Conservation (phyloP, 257 asterid genomes). For the Craterostigma plantagineum region DNA sequence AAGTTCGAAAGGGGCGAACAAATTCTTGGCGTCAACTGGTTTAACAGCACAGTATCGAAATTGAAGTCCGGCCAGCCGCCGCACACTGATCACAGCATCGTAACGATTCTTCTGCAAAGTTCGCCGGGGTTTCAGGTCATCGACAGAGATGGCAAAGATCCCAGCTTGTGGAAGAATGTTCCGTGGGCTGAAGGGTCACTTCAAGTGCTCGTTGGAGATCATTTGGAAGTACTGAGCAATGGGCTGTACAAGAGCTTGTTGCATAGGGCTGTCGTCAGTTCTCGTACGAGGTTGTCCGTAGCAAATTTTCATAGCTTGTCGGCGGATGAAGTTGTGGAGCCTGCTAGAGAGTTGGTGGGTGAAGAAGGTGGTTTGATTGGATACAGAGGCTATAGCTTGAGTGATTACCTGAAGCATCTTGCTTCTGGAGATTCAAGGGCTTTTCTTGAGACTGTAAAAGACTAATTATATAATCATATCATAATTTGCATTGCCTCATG, state of each 20-base stretch:
- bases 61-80: constrained; percentile 7
- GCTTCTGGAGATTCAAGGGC: constrained; percentile 11
- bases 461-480: no score
- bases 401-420: constrained; percentile 19
- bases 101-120: constrained; percentile 20
- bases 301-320: constrained; percentile 14
- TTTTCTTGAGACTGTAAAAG: constrained; percentile 12
- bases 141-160: neutral
- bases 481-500: no score
- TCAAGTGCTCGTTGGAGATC: constrained; percentile 18
- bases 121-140: constrained; percentile 17
- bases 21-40: constrained; percentile 16
- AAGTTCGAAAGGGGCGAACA: constrained; percentile 17
- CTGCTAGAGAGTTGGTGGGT: constrained; percentile 10
- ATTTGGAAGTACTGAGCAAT: constrained; percentile 23
- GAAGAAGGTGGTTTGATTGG: constrained; percentile 1
- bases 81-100: constrained; percentile 23
- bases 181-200: constrained; percentile 12
- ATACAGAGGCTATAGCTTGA: constrained; percentile 19
- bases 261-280: constrained; percentile 13
- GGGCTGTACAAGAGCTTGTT: constrained; percentile 19
- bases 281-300: constrained; percentile 18
- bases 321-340: constrained; percentile 23
- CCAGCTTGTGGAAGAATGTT: constrained; percentile 12
- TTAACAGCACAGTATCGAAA: constrained; percentile 7